These are phyloP conservation scores for Fusarium denticulatum DNA, from an alignment of 2,329 filamentous ascomycete genomes.

Conservation along the genomic window DNA sequence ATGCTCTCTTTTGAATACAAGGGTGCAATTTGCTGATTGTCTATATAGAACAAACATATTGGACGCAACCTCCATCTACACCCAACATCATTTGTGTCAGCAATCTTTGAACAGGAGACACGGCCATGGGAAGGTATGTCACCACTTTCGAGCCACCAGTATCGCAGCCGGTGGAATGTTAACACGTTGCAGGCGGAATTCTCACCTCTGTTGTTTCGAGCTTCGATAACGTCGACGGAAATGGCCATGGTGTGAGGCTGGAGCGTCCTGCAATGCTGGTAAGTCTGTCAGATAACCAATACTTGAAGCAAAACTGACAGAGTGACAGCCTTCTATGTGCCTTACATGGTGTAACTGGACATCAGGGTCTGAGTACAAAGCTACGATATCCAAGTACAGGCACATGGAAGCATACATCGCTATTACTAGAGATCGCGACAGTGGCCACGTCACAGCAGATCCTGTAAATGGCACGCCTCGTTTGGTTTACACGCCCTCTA, in stretches of 20 bases:
- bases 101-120: not conserved
- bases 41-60: constrained; percentile 3
- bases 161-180: no score
- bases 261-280: not conserved
- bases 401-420: not conserved
- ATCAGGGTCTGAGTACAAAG: not conserved
- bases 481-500: not conserved
- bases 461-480: not conserved
- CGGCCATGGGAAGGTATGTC: not conserved
- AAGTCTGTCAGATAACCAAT: accelerated
- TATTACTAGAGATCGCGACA: not conserved
- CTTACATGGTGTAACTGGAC: not conserved
- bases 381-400: not conserved
- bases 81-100: not conserved
- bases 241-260: not conserved
- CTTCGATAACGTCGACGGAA: not conserved
- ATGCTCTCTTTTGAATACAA: no score
- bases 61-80: not conserved
- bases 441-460: not conserved
- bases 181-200: not conserved
- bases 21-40: no score
- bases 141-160: accelerated
- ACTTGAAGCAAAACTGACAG: accelerated
- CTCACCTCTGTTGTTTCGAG: not conserved
- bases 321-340: not conserved